phyloP scores from a whole-genome alignment of 768 basidiomycete genomes.

The Agaricus blazei region DNA sequence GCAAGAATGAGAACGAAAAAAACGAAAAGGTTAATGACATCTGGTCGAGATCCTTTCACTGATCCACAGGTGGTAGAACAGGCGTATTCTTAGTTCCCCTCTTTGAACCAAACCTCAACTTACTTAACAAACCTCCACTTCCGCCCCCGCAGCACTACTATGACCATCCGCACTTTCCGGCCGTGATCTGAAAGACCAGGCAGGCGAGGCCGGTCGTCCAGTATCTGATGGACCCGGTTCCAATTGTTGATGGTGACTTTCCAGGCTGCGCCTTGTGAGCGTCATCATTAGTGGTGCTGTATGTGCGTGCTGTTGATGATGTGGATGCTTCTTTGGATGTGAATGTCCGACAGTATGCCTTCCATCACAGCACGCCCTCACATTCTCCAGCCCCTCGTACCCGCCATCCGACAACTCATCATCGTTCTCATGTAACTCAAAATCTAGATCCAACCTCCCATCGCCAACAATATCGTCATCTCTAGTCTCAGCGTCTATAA shows the following conservation, averaged over 20 bases:
- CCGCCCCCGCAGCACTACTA: conserved; percentile 40
- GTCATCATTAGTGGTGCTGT: conserved; percentile 18
- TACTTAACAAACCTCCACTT: conserved; percentile 56
- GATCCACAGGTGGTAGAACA: conserved; percentile 19
- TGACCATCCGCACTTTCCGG: conserved; percentile 71
- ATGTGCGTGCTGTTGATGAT: conserved; percentile 44
- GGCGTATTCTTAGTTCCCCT: conserved; percentile 44
- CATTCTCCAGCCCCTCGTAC: conserved; percentile 93
- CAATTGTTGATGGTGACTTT: conserved; percentile 42
- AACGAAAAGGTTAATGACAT: conserved; percentile 15
- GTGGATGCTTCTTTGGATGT: conserved; percentile 45
- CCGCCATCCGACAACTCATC: conserved; percentile 69
- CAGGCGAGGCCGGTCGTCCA: conserved; percentile 67
- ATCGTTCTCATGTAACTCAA: conserved; percentile 65
- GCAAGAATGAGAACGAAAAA: conserved; percentile 6
- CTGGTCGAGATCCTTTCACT: background rate
- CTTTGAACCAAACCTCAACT: conserved; percentile 70
- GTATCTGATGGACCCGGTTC: conserved; percentile 44
- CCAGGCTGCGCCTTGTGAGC: conserved; percentile 34
- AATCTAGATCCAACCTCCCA: conserved; percentile 56
- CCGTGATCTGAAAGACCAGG: conserved; percentile 82
- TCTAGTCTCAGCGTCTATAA: conserved; percentile 43
- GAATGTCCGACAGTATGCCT: conserved; percentile 76
- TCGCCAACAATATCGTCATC: conserved; percentile 14
- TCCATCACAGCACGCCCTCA: conserved; percentile 87